A percentile compares a stretch with the other conserved stretches of the same genome.
Conservation (phyloP, 805 yeast species). For the Blastobotrys americana region DNA sequence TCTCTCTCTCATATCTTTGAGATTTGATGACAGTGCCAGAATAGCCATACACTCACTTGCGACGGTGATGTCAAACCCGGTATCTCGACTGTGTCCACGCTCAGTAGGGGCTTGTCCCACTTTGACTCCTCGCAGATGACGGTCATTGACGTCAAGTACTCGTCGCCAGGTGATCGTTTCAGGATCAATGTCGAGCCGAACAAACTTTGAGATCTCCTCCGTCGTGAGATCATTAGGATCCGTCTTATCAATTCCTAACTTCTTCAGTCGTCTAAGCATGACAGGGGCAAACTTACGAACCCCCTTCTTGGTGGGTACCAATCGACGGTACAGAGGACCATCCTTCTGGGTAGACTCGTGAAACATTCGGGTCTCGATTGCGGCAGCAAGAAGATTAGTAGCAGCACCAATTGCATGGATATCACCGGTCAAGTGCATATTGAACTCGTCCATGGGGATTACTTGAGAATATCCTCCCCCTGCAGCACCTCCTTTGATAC, state of each 20-base stretch:
- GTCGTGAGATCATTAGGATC: constrained; percentile 71
- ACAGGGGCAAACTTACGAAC: constrained; percentile 68
- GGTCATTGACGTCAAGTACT: constrained; percentile 91
- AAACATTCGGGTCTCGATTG: constrained; percentile 94
- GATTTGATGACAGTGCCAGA: constrained; percentile 70
- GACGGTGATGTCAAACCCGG: constrained; percentile 95
- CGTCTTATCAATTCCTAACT: constrained; percentile 68
- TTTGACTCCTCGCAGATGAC: constrained; percentile 82
- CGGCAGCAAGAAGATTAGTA: constrained; percentile 89
- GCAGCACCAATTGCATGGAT: constrained; percentile 95
- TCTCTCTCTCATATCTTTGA: constrained; percentile 78
- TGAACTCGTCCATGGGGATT: constrained; percentile 98
- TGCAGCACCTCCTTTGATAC: constrained; percentile 99
- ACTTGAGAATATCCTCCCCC: constrained; percentile 99
- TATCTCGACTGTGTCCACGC: constrained; percentile 73
- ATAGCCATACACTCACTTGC: constrained; percentile 97
- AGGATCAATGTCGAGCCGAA: constrained; percentile 81
- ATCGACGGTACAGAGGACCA: constrained; percentile 68
- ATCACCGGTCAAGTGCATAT: constrained; percentile 96
- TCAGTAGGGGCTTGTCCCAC: constrained; percentile 91
- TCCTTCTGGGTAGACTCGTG: constrained; percentile 86
- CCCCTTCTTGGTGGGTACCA: constrained; percentile 80
- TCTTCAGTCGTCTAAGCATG: constrained; percentile 66
- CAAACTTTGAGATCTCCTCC: constrained; percentile 68
- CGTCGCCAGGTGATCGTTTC: constrained; percentile 86